Evolutionary conservation across 1,284 basidiomycete genomes (phyloP).

Genomic region (Cryptococcus sp.): DNA sequence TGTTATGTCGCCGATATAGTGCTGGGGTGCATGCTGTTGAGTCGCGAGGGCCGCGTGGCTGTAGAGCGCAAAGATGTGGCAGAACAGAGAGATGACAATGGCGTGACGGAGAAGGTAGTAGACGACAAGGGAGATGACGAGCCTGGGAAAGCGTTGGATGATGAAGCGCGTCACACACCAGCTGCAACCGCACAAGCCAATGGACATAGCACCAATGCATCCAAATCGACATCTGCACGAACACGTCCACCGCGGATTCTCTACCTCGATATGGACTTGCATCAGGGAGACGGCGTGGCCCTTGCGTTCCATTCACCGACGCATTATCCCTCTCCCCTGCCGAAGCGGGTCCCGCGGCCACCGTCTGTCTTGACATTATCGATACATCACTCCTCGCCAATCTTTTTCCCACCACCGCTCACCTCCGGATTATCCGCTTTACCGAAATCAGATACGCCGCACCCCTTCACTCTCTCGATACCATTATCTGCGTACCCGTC

Average conservation of each 20-base stretch:
- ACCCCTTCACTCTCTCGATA: conserved; percentile 73
- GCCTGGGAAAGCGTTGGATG: neutral
- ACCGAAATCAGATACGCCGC: conserved; percentile 56
- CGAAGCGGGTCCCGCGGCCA: conserved; percentile 50
- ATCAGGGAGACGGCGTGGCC: conserved; percentile 80
- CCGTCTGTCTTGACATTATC: conserved; percentile 71
- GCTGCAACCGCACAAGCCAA: too few relatives aligned
- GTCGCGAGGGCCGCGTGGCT: conserved; percentile 26
- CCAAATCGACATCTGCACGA: neutral
- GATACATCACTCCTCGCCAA: conserved; percentile 74
- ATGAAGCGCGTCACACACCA: too few relatives aligned
- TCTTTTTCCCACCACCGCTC: conserved; percentile 70
- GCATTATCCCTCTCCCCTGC: conserved; percentile 15
- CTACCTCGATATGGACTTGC: conserved; percentile 90
- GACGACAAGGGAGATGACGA: neutral
- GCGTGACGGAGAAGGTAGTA: neutral
- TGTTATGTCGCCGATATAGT: conserved; percentile 92
- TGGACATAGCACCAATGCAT: too few relatives aligned
- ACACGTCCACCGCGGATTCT: conserved; percentile 64
- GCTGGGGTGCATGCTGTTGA: conserved; percentile 62
- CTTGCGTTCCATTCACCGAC: conserved; percentile 64
- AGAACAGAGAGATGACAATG: neutral
- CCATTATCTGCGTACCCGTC: conserved; percentile 71
- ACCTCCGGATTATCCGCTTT: conserved; percentile 60
- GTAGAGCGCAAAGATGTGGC: neutral